Evolutionary conservation across 441 rosid species (phyloP), one percentile per base, ranked within the genome.

Genomic region (Pelargonium australe): DNA sequence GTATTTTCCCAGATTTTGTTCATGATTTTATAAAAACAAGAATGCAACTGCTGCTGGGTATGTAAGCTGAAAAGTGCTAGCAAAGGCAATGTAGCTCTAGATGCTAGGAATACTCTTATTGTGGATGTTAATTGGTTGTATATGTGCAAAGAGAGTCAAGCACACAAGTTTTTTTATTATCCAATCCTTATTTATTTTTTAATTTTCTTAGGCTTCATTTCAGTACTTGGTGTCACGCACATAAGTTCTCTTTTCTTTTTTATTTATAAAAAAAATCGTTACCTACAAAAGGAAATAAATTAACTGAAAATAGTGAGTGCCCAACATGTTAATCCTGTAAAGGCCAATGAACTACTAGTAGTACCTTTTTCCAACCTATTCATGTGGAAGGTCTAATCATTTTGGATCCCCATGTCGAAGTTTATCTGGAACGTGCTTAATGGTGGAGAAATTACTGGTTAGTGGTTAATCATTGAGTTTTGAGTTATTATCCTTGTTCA

Each of bases 81-180:
- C 10, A 53, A 6, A 53, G 60, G 9, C 17, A 5, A n/a, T 53
- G 60, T 14, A 53, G 60, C 41, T 53, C 60, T 19, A 53, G 60
- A 53, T 53, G 60, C 60, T 53, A 53, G 60, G 58, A 19, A 53
- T 53, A 14, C 60, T 14, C 60, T 53, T 53, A 53, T 19, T 14
- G 20, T 53, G 17, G 23, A 53, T 53, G 60, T 53, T 53, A n/a
- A 8, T 53, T 14, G 7, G 17, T 13, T 53, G 7, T 53, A 8
- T 53, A 53, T 53, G 51, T 53, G 60, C 60, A 53, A 13, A 19
- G 60, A n/a, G 19, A 53, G 16, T 14, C 60, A 6, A 13, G 9
- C 7, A 13, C 49, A 44, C 1, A 8, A 44, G 1, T 0, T 2
- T 45, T 45, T 45, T 45, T 45, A 45, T 45, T 45, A n/a, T 45